These are phyloP conservation scores for Lodderomyces elongisporus DNA, from an alignment of 1,139 yeast species.

Conservation along the genomic window DNA sequence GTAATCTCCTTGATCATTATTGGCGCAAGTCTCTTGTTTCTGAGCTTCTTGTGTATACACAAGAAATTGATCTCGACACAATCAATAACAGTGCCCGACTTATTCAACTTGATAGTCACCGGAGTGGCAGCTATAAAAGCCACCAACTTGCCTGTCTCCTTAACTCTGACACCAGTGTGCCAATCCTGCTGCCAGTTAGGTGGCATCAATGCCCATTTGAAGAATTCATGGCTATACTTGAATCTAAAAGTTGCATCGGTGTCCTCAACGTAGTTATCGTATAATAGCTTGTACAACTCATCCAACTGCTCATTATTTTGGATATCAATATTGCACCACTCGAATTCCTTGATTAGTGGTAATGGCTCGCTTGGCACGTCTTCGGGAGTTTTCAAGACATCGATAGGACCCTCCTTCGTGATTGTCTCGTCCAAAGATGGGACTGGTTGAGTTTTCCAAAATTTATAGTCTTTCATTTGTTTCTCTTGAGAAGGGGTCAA, in stretches of 20 bases:
- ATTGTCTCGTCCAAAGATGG: slow-evolving; percentile 63
- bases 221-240: slow-evolving; percentile 76
- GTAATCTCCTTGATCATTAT: slow-evolving; percentile 91
- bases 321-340: slow-evolving; percentile 82
- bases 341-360: slow-evolving; percentile 72
- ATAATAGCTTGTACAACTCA: slow-evolving; percentile 73
- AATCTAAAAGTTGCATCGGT: slow-evolving; percentile 88
- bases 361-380: slow-evolving; percentile 69
- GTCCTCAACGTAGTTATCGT: slow-evolving; percentile 93
- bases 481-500: slow-evolving; percentile 50
- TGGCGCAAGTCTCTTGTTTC: slow-evolving; percentile 94
- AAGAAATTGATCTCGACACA: slow-evolving; percentile 90
- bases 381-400: slow-evolving; percentile 55
- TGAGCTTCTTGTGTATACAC: slow-evolving; percentile 87
- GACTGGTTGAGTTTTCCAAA: slow-evolving; percentile 99
- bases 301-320: slow-evolving; percentile 51
- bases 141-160: slow-evolving; percentile 67
- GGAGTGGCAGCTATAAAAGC: slow-evolving; percentile 95
- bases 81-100: slow-evolving; percentile 42
- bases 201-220: slow-evolving; percentile 90
- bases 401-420: slow-evolving; percentile 79
- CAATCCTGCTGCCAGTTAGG: slow-evolving; percentile 91
- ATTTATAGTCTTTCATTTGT: slow-evolving; percentile 85
- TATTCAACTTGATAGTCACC: slow-evolving; percentile 58
- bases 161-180: slow-evolving; percentile 92